Evolutionary conservation across 148 eudicot genomes (phyloP), one percentile per base, ranked within the genome.

Genomic region (Agrostemma githago): DNA sequence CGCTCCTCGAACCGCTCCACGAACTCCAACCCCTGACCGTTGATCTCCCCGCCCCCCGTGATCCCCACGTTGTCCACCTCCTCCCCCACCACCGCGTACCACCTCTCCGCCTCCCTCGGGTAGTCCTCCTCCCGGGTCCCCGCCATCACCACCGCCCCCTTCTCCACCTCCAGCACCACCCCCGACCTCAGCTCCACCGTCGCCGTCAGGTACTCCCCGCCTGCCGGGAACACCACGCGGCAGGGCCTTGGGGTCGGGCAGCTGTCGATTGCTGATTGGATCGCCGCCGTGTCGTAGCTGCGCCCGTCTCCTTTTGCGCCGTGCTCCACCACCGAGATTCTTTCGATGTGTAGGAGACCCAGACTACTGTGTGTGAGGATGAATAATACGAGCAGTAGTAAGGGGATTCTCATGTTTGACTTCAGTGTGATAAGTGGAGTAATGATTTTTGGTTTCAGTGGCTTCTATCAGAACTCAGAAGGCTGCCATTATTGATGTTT

Each of bases 21-120:
- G 57, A 89, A 95, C 88, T 72, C 39, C 79, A 83, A 80, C 4
- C 98, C 93, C 80, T 95, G 98, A 5, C 98, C 98, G 73, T 90
- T 85, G 62, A 95, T 85, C 80, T 90, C 97, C 21, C 98, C 98
- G 12, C 89, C 96, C 6, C 98, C 98, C 0, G 86, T 88, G 65
- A 95, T 90, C 80, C 97, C 98, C 75, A 95, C 97, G 34, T 86
- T 91, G 68, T 64, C 83, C 62, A 78, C 92, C 48, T 86, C 76
- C 86, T 95, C 97, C 77, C 93, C 98, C 84, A 94, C 4, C 83
- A 94, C 93, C 77, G 86, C 92, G 68, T 94, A 94, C 98, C 97
- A 91, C 70, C 79, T 74, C 34, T 48, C 72, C 41, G 51, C 65
- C 42, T 87, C 88, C 41, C 6, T 34, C 2, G 97, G 92, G 59